These are phyloP conservation scores for Leccinum obscurum DNA, from an alignment of 768 basidiomycete genomes.

Conservation along the genomic window DNA sequence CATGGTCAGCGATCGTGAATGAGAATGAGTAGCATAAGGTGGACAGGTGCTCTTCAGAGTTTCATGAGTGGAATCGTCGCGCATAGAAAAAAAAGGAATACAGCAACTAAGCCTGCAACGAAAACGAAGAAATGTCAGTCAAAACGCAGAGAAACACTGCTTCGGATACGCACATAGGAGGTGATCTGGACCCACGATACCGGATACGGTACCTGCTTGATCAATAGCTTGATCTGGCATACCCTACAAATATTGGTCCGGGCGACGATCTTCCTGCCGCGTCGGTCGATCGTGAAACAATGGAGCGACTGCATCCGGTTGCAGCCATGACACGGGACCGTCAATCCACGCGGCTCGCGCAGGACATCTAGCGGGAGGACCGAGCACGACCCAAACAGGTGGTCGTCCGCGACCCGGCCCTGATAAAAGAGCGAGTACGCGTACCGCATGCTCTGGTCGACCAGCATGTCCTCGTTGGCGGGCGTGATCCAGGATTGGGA, in stretches of 20 bases:
- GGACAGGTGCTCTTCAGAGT: neutral
- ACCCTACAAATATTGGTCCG: slow-evolving; percentile 28
- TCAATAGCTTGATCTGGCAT: slow-evolving; percentile 34
- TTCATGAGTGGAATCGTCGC: slow-evolving; percentile 4
- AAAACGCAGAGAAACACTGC: neutral
- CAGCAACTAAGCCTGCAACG: slow-evolving; percentile 8
- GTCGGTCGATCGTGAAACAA: slow-evolving; percentile 24
- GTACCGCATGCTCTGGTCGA: slow-evolving; percentile 32
- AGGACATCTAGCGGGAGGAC: slow-evolving; percentile 31
- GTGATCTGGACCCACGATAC: slow-evolving; percentile 24
- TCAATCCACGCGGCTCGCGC: slow-evolving; percentile 25
- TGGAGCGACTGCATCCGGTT: slow-evolving; percentile 29
- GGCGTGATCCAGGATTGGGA: slow-evolving; percentile 24
- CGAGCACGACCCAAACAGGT: slow-evolving; percentile 25
- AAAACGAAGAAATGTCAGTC: slow-evolving; percentile 7
- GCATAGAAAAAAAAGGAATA: neutral
- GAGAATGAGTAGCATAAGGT: neutral
- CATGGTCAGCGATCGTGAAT: neutral
- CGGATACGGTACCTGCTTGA: slow-evolving; percentile 23
- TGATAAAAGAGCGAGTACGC: slow-evolving; percentile 30
- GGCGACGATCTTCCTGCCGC: slow-evolving; percentile 20
- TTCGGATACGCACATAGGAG: slow-evolving; percentile 14
- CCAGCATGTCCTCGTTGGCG: slow-evolving; percentile 11
- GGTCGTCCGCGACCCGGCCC: slow-evolving; percentile 27
- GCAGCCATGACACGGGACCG: slow-evolving; percentile 28